Base-by-base conservation (phyloP, 257 asterid genomes). In the Petunia secreta region DNA sequence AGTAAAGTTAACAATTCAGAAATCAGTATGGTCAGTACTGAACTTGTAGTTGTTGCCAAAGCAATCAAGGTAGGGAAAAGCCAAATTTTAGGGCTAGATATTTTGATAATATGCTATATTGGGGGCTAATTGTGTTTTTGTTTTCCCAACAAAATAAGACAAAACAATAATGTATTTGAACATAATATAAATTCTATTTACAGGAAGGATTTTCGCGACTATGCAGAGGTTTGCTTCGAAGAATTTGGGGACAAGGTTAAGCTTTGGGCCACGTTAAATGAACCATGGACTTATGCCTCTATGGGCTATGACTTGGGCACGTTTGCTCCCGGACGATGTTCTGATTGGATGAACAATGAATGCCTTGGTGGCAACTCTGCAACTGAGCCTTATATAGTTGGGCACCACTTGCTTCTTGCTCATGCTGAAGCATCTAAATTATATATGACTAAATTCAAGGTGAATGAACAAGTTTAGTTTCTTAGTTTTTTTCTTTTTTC, bases 321-420 rank as follows among this genome's bases (percentile, higher is more conserved):
- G 1, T n/a, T 57, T 14, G 87, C 83, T n/a, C 83, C 87, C 0
- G 83, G 75, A 4, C 46, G 85, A 4, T 82, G 82, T 63, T 85
- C 83, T 1, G n/a, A 75, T 9, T 25, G 25, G 25, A 25, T 25
- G 25, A 25, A 25, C 25, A 25, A 25, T 25, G 25, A 25, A 25
- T 25, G 87, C 62, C 54, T 75, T 2, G 79, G 25, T 2, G 87
- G 87, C 2, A 16, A 85, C 50, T 79, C 85, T 1, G 67, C 79
- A 14, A 77, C 76, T 1, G 87, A 85, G 36, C 87, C 87, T 2
- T 85, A 85, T 16, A 10, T 85, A 59, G 83, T 82, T 39, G 85
- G 50, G 8, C 87, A 85, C 40, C 79, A 85, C 10, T 13, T 82
- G 48, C 69, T 85, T 1, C 87, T 85, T 16, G 25, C 71, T 16